Percentiles rank a stretch among this genome's conserved stretches.
These are phyloP conservation scores for Eucommia ulmoides DNA, from an alignment of 257 asterid genomes.

Conservation along the genomic window DNA sequence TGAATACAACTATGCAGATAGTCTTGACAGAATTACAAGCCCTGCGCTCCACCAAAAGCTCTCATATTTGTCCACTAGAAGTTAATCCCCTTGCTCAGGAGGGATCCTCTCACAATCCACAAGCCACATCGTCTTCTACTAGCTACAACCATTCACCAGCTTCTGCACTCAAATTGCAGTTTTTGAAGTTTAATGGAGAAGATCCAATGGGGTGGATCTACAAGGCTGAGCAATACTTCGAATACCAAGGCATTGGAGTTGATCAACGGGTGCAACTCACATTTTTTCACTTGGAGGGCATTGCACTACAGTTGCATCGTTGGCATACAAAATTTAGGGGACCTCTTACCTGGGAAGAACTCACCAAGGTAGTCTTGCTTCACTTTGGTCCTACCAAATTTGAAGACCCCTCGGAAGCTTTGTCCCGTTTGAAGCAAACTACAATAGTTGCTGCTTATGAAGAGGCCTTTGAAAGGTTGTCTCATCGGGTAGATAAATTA, in stretches of 20 bases:
- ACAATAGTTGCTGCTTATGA: background rate
- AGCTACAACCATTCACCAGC: background rate
- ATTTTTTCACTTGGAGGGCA: background rate
- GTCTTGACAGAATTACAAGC: background rate
- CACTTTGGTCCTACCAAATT: no score
- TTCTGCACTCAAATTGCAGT: background rate
- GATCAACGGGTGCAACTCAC: background rate
- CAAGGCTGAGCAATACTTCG: background rate
- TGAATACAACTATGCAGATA: background rate
- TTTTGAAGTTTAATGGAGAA: background rate
- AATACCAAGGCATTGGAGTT: no score
- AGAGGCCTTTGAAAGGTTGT: conserved; percentile 2
- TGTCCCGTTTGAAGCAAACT: no score
- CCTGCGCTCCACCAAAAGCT: background rate
- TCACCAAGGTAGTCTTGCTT: no score
- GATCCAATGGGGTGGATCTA: background rate
- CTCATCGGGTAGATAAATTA: background rate
- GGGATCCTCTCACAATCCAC: background rate
- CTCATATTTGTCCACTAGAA: background rate
- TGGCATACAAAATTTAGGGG: no score
- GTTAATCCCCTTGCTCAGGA: no score
- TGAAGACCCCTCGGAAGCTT: conserved; percentile 1
- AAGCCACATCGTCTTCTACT: background rate
- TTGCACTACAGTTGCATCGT: no score
- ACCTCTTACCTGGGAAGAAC: no score